Evolutionary conservation across 371 early-diverging fungal genomes (phyloP).

Genomic region (Mucor velutinosus): DNA sequence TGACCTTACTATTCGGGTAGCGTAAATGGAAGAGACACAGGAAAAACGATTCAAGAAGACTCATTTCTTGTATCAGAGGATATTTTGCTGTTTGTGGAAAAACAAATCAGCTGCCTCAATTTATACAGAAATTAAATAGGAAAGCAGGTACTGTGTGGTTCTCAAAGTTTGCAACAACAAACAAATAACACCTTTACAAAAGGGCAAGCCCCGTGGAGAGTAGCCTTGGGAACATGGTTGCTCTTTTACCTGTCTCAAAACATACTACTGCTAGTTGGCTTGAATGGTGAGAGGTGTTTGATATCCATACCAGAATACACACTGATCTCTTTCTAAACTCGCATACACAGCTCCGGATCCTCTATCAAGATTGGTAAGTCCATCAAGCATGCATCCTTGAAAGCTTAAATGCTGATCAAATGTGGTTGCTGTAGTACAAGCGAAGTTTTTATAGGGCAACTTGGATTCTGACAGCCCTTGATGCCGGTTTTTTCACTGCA

Average conservation of each 20-base stretch:
- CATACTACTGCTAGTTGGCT: constrained; percentile 54
- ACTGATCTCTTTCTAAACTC: neutral
- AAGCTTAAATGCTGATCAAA: neutral
- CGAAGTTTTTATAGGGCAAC: constrained; percentile 91
- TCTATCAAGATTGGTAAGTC: constrained; percentile 58
- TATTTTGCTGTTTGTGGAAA: constrained; percentile 45
- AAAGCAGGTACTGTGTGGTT: constrained; percentile 24
- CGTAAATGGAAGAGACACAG: neutral
- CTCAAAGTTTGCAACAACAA: neutral
- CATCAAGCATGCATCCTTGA: neutral
- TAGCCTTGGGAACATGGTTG: constrained; percentile 72
- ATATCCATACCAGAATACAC: neutral
- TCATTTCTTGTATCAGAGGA: constrained; percentile 22
- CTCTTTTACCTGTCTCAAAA: constrained; percentile 64
- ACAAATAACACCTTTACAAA: neutral
- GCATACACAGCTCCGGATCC: constrained; percentile 66
- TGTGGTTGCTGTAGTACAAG: constrained; percentile 69
- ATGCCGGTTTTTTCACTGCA: constrained; percentile 96
- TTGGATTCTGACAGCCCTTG: constrained; percentile 89
- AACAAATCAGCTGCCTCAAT: constrained; percentile 24
- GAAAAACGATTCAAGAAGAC: neutral
- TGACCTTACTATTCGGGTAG: constrained; percentile 67
- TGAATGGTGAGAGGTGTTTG: constrained; percentile 52
- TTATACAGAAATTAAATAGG: constrained; percentile 30
- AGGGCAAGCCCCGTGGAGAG: constrained; percentile 75